phyloP scores from a whole-genome alignment of 1,139 yeast species.

The Pichia norvegensis region DNA sequence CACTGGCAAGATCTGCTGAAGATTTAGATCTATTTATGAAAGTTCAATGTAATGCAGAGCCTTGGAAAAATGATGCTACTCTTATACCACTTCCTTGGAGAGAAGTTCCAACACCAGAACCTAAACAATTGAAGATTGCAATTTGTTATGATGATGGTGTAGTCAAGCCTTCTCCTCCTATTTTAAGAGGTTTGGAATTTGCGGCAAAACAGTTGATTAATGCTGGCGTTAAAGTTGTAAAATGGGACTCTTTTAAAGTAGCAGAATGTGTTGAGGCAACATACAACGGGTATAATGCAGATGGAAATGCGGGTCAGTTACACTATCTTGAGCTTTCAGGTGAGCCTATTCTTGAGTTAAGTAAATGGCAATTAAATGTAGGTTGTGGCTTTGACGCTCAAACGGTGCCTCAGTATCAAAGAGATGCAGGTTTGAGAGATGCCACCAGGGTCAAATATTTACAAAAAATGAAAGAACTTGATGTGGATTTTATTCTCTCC shows the following conservation, averaged over 20 bases:
- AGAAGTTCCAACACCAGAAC: constrained; percentile 35
- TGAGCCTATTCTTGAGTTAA: constrained; percentile 49
- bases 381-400: constrained; percentile 47
- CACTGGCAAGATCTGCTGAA: constrained; percentile 33
- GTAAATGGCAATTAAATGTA: constrained; percentile 44
- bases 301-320: constrained; percentile 46
- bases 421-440: constrained; percentile 40
- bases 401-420: constrained; percentile 36
- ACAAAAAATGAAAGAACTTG: constrained; percentile 40
- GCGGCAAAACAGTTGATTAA: constrained; percentile 39
- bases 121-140: constrained; percentile 39
- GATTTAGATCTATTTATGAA: constrained; percentile 47
- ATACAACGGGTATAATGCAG: constrained; percentile 42
- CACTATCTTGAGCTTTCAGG: constrained; percentile 45
- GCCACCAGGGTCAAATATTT: constrained; percentile 42
- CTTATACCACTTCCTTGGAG: constrained; percentile 58
- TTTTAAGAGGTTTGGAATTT: constrained; percentile 42
- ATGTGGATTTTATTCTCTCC: constrained; percentile 54
- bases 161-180: constrained; percentile 56
- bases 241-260: constrained; percentile 45
- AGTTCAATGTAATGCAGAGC: constrained; percentile 46
- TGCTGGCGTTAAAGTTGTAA: constrained; percentile 55
- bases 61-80: constrained; percentile 59
- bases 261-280: constrained; percentile 42
- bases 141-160: constrained; percentile 40